phyloP scores from a whole-genome alignment of 164 flowering plant species.

The Litsea cubeba region DNA sequence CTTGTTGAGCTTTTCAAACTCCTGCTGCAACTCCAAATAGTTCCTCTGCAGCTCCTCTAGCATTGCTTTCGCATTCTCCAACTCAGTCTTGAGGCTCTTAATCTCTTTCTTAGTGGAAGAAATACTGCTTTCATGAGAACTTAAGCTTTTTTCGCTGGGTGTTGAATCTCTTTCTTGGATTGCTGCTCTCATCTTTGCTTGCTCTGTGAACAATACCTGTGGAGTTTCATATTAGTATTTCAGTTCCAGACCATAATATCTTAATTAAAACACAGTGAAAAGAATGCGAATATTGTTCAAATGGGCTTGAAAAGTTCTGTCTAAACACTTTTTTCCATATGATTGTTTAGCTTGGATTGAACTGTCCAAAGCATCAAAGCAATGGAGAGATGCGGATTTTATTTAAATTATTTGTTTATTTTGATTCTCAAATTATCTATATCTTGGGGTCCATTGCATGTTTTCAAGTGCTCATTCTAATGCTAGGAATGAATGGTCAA shows the following conservation, averaged over 20 bases:
- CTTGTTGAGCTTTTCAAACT: conserved; percentile 34
- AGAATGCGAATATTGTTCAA: background rate
- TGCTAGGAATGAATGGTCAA: no score
- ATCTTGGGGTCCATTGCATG: no score
- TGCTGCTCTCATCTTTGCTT: conserved; percentile 61
- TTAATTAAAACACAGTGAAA: background rate
- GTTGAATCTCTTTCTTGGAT: conserved; percentile 39
- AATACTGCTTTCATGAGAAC: conserved; percentile 35
- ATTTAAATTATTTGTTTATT: no score
- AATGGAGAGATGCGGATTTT: no score
- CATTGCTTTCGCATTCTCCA: conserved; percentile 44
- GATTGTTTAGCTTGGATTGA: no score
- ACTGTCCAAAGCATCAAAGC: no score
- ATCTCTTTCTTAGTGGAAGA: conserved; percentile 47
- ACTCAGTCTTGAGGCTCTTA: conserved; percentile 43
- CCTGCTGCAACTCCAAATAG: conserved; percentile 45
- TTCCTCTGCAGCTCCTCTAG: conserved; percentile 56
- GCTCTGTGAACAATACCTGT: conserved; percentile 74
- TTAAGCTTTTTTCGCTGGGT: conserved; percentile 16
- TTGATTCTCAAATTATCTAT: no score
- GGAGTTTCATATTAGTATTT: background rate
- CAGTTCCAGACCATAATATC: background rate
- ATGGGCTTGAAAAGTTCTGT: no score
- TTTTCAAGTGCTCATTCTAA: no score
- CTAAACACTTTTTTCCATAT: no score